Percentiles rank a stretch among this genome's conserved stretches.
Conservation (phyloP, 805 yeast genomes). For the Yarrowia hollandica region DNA sequence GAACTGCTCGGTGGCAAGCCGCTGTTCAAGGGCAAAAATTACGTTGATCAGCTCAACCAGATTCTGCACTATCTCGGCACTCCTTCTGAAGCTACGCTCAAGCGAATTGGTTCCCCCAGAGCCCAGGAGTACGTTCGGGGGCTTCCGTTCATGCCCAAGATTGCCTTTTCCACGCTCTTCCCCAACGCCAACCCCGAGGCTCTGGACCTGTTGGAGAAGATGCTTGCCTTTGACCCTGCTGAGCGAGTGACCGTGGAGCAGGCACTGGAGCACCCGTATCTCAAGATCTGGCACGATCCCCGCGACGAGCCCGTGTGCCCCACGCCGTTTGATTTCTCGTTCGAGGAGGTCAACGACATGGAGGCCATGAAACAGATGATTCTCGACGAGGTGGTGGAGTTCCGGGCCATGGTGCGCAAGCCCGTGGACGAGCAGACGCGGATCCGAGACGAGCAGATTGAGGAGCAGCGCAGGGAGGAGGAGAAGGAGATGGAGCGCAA, state of each 20-base stretch:
- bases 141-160: conserved; percentile 76
- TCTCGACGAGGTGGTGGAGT: conserved; percentile 71
- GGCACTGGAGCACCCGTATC: conserved; percentile 85
- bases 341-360: conserved; percentile 81
- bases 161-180: conserved; percentile 67
- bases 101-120: conserved; percentile 75
- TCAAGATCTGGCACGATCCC: conserved; percentile 90
- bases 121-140: conserved; percentile 91
- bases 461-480: conserved; percentile 40
- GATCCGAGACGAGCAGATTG: conserved; percentile 37
- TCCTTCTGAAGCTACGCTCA: conserved; percentile 70
- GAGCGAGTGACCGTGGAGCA: conserved; percentile 83
- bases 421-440: conserved; percentile 50
- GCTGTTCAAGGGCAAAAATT: conserved; percentile 91
- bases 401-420: conserved; percentile 77
- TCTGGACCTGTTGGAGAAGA: conserved; percentile 69
- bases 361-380: conserved; percentile 74
- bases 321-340: conserved; percentile 79
- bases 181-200: conserved; percentile 89
- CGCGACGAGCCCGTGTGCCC: conserved; percentile 79
- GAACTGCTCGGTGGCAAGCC: conserved; percentile 91
- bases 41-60: conserved; percentile 90
- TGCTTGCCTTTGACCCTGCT: conserved; percentile 86
- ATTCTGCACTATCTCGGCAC: conserved; percentile 88
- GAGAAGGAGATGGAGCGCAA: conserved; percentile 37